Evolutionary conservation across 805 yeast genomes (phyloP).

Genomic region (Pichia occidentalis): DNA sequence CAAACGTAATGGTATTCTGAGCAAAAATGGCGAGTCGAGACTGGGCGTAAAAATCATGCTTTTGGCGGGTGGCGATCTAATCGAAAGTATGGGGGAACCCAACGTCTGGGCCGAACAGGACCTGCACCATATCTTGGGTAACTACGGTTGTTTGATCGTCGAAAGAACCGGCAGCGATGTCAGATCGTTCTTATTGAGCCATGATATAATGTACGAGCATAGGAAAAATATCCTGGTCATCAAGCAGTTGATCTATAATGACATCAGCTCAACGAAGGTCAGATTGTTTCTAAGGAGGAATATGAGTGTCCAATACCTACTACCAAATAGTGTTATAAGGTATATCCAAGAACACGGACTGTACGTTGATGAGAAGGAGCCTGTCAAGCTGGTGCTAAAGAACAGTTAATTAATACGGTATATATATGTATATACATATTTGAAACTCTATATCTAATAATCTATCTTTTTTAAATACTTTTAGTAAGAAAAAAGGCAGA

Average conservation of each 20-base stretch:
- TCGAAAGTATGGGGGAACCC: conserved; percentile 99
- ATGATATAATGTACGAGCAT: conserved; percentile 97
- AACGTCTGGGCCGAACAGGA: conserved; percentile 98
- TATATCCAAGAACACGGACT: conserved; percentile 89
- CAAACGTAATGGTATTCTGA: conserved; percentile 73
- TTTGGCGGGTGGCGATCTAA: conserved; percentile 95
- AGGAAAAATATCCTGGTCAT: conserved; percentile 88
- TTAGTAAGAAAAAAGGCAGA: too few relatives aligned
- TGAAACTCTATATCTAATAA: not conserved
- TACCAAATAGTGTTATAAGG: conserved; percentile 91
- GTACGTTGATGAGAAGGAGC: conserved; percentile 81
- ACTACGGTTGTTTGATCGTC: conserved; percentile 92
- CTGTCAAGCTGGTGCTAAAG: conserved; percentile 81
- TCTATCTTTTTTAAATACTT: not conserved
- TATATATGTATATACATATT: conserved; percentile 16
- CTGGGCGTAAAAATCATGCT: conserved; percentile 88
- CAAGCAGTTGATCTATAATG: conserved; percentile 93
- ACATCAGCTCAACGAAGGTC: conserved; percentile 91
- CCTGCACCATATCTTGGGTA: conserved; percentile 89
- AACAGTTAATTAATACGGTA: too few relatives aligned
- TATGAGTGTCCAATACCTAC: conserved; percentile 91
- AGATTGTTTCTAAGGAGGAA: conserved; percentile 87
- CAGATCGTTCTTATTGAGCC: conserved; percentile 81
- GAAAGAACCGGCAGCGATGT: conserved; percentile 97
- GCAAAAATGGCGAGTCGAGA: conserved; percentile 45